Evolutionary conservation across 345 rosid species (phyloP), one percentile per base, ranked within the genome.

Genomic region (Pistacia atlantica): DNA sequence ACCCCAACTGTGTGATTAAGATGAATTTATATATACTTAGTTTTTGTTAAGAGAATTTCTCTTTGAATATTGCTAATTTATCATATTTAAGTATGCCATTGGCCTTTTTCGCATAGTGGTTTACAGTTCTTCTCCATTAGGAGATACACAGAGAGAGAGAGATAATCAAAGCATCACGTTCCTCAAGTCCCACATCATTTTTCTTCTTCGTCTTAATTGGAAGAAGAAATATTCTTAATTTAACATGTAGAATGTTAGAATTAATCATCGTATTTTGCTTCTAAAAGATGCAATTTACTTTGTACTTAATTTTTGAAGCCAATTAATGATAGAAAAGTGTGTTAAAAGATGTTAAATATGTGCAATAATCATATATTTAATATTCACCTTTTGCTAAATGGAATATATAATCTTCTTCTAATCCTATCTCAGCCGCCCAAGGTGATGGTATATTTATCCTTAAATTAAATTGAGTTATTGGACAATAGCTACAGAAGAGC

Each of bases 1-100:
- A 74, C 74, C 74, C 62, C 72, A 20, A 51, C 6, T 73, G 45
- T 49, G 48, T 67, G 25, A 77, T 70, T 52, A 72, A 66, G 70
- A 58, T 60, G 63, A 65, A 11, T 42, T 42, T 42, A 49, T 68
- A 49, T 51, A 57, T 58, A 77, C 57, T 68, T 59, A 5, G 77
- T 18, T 2, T 3, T 6, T 59, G 37, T 65, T 72, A 18, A 77
- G 12, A 62, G 65, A 67, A 75, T 65, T 67, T 58, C 8, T 25
- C 8, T 76, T 75, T 56, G 52, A 64, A 65, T 65, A 18, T 52
- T 61, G 62, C 65, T 64, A 14, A 65, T 78, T 59, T 72, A 69
- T 64, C 28, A 58, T 77, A 58, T 72, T 51, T 57, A n/a, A 56
- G 46, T 73, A 11, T 65, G 73, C 28, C 35, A 55, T 55, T 65